Percentiles rank a stretch among this genome's conserved stretches.
Evolutionary conservation across 495 filamentous ascomycete genomes (phyloP).

Genomic region (Tuber brumale): DNA sequence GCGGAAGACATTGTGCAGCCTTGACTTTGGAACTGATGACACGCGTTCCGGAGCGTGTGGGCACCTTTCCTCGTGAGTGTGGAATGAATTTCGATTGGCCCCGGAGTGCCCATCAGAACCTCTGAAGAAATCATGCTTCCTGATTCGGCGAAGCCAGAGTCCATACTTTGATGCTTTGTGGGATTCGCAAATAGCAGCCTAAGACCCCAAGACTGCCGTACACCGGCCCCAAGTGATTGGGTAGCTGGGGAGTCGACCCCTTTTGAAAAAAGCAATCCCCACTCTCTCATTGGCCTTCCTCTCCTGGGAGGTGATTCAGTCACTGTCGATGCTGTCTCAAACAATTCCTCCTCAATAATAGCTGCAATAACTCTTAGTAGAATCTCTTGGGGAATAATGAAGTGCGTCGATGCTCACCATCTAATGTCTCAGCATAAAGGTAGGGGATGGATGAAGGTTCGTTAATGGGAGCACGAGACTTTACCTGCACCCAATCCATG

Average conservation of each 20-base stretch:
- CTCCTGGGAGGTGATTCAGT: accelerated
- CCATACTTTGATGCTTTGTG: not conserved
- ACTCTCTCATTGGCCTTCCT: not conserved
- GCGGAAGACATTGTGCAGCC: accelerated
- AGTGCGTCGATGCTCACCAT: not conserved
- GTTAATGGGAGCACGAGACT: accelerated
- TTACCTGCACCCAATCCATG: not conserved
- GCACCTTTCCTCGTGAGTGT: accelerated
- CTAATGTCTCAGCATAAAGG: not conserved
- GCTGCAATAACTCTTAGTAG: not conserved
- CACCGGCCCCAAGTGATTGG: not conserved
- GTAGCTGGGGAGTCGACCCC: accelerated
- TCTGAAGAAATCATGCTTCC: not conserved
- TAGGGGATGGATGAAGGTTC: not conserved
- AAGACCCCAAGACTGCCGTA: accelerated
- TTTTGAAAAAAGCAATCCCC: not conserved
- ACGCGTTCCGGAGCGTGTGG: not conserved
- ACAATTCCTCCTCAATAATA: not conserved
- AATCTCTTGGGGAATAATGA: not conserved
- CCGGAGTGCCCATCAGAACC: accelerated
- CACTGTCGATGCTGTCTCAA: accelerated
- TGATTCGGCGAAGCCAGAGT: not conserved
- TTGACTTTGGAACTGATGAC: not conserved
- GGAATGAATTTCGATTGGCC: not conserved
- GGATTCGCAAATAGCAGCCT: not conserved